phyloP scores from a whole-genome alignment of 345 rosid genomes.

The Pugionium cornutum region DNA sequence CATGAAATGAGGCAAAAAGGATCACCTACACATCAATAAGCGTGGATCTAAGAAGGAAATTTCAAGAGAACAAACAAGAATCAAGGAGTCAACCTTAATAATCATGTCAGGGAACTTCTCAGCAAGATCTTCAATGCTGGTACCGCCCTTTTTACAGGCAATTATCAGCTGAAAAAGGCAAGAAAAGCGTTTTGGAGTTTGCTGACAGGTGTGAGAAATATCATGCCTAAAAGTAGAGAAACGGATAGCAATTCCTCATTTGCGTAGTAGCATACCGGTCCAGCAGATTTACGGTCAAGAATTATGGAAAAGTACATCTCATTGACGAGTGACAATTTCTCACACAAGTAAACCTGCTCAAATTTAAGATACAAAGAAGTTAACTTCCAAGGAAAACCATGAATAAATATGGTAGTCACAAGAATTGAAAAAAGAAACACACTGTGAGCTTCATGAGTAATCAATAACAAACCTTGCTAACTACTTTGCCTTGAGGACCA shows the following conservation, averaged over 20 bases:
- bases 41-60: not conserved
- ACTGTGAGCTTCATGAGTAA: not conserved
- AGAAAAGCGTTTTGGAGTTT: not conserved
- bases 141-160: conserved; percentile 95
- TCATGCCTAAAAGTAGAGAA: not conserved
- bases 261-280: conserved; percentile 71
- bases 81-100: conserved; percentile 58
- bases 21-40: not conserved
- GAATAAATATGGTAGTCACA: not conserved
- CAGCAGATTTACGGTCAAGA: conserved; percentile 92
- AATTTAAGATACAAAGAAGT: not conserved
- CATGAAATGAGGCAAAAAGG: conserved; percentile 19
- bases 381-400: no score
- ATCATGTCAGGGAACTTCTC: conserved; percentile 98
- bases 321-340: conserved; percentile 86
- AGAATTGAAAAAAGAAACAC: not conserved
- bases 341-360: conserved; percentile 87
- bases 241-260: not conserved
- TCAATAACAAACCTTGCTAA: conserved; percentile 73
- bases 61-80: not conserved
- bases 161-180: conserved; percentile 71
- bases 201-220: not conserved
- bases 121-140: conserved; percentile 99
- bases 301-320: conserved; percentile 99
- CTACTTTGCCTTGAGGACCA: conserved; percentile 93